Evolutionary conservation across 257 asterid species (phyloP).

Genomic region (Verbena officinalis): DNA sequence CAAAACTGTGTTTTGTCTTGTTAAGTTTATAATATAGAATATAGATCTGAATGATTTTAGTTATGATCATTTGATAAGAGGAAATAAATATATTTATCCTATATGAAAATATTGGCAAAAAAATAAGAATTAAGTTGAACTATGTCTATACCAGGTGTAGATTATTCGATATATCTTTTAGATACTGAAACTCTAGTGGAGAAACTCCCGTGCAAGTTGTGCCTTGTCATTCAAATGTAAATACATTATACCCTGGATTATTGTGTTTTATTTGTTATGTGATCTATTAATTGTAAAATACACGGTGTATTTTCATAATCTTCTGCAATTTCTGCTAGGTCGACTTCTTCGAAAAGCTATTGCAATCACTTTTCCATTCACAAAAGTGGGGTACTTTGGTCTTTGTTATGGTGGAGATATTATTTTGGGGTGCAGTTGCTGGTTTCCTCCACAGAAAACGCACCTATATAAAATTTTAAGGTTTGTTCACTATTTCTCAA

Average conservation of each 20-base stretch:
- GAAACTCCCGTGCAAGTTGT: too few relatives aligned
- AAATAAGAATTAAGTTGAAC: background rate
- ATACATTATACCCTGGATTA: background rate
- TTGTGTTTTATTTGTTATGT: background rate
- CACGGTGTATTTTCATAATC: background rate
- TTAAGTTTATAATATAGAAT: too few relatives aligned
- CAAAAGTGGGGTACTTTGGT: constrained; percentile 75
- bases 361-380: constrained; percentile 55
- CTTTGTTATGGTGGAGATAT: constrained; percentile 72
- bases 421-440: constrained; percentile 75
- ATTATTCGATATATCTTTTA: background rate
- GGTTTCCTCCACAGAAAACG: constrained; percentile 74
- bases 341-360: constrained; percentile 46
- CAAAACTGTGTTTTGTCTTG: too few relatives aligned
- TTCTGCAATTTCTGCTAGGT: constrained; percentile 40
- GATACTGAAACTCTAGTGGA: background rate
- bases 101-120: too few relatives aligned
- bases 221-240: too few relatives aligned
- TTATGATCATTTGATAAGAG: too few relatives aligned
- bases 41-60: too few relatives aligned
- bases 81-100: too few relatives aligned
- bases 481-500: background rate
- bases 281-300: background rate
- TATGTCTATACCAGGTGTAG: background rate
- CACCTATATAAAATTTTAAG: constrained; percentile 59